Evolutionary conservation across 208 protist species (phyloP).

Genomic region (Histomonas meleagridis): DNA sequence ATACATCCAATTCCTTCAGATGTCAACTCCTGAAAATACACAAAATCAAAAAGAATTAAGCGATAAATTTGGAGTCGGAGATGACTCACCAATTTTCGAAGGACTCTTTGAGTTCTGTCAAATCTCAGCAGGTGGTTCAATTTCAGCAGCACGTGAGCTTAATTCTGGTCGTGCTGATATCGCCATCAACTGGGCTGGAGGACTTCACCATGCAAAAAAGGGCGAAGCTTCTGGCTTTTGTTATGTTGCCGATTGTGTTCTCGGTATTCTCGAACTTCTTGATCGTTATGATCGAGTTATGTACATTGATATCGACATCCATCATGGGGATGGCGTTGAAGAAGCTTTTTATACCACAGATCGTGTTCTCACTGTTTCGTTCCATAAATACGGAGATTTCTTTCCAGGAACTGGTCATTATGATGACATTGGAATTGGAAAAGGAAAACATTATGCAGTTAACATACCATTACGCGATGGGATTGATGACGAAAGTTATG

Average conservation of each 20-base stretch:
- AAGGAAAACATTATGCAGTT: slow-evolving; percentile 65
- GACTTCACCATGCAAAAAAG: slow-evolving; percentile 72
- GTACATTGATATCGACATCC: slow-evolving; percentile 76
- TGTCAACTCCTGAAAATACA: slow-evolving; percentile 52
- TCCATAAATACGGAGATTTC: slow-evolving; percentile 81
- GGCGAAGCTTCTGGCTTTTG: slow-evolving; percentile 76
- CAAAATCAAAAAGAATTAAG: background rate
- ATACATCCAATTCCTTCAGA: slow-evolving; percentile 53
- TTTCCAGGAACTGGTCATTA: slow-evolving; percentile 85
- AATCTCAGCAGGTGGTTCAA: slow-evolving; percentile 49
- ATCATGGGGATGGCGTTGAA: slow-evolving; percentile 70
- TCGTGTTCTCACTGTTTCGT: slow-evolving; percentile 75
- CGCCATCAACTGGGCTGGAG: slow-evolving; percentile 72
- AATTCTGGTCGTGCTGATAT: slow-evolving; percentile 57
- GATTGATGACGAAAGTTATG: slow-evolving; percentile 70
- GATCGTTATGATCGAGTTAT: slow-evolving; percentile 68
- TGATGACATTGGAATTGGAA: slow-evolving; percentile 65
- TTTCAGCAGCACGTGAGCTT: slow-evolving; percentile 48
- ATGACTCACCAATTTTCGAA: slow-evolving; percentile 59
- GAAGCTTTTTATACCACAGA: slow-evolving; percentile 80
- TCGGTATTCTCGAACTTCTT: slow-evolving; percentile 71
- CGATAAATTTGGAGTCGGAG: slow-evolving; percentile 50
- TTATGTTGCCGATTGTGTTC: slow-evolving; percentile 80
- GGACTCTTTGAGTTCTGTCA: slow-evolving; percentile 58
- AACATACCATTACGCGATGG: slow-evolving; percentile 83